Evolutionary conservation across 768 basidiomycete genomes (phyloP).

Genomic region (Phaeotremella skinneri): DNA sequence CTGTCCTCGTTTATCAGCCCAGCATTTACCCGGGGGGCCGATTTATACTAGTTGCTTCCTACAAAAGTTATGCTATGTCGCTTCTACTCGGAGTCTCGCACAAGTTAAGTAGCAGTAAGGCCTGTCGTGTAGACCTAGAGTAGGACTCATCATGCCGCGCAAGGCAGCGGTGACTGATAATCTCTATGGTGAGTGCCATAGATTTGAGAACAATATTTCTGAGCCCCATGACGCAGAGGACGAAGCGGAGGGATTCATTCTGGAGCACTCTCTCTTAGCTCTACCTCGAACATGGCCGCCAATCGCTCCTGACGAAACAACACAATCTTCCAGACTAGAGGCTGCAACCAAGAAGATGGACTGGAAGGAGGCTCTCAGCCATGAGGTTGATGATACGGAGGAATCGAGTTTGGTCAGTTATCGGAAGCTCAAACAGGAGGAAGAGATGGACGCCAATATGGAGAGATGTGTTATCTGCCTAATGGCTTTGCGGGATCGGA

Average conservation of each 20-base stretch:
- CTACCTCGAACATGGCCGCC: slow-evolving; percentile 45
- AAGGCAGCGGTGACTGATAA: slow-evolving; percentile 28
- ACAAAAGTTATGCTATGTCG: too few species aligned
- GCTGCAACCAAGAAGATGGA: slow-evolving; percentile 39
- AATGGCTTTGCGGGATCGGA: slow-evolving; percentile 70
- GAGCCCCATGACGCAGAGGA: slow-evolving; percentile 25
- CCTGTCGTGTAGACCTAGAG: too few species aligned
- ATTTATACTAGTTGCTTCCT: too few species aligned
- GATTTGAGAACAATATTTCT: background rate
- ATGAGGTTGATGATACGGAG: slow-evolving; percentile 31
- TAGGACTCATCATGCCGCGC: slow-evolving; percentile 20
- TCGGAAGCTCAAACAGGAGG: slow-evolving; percentile 24
- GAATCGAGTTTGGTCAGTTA: slow-evolving; percentile 12
- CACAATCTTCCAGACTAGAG: slow-evolving; percentile 17
- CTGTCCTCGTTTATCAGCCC: too few species aligned
- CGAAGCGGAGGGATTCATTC: slow-evolving; percentile 46
- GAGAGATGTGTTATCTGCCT: slow-evolving; percentile 84
- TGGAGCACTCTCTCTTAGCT: slow-evolving; percentile 42
- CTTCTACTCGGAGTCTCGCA: too few species aligned
- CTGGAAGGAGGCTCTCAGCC: slow-evolving; percentile 35
- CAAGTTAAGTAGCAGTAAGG: too few species aligned
- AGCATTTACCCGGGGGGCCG: too few species aligned
- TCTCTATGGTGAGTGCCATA: slow-evolving; percentile 26
- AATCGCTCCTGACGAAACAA: slow-evolving; percentile 19
- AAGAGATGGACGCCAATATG: slow-evolving; percentile 54